Base-by-base conservation (phyloP, 1,284 basidiomycete species). In the Ustilago esculenta region DNA sequence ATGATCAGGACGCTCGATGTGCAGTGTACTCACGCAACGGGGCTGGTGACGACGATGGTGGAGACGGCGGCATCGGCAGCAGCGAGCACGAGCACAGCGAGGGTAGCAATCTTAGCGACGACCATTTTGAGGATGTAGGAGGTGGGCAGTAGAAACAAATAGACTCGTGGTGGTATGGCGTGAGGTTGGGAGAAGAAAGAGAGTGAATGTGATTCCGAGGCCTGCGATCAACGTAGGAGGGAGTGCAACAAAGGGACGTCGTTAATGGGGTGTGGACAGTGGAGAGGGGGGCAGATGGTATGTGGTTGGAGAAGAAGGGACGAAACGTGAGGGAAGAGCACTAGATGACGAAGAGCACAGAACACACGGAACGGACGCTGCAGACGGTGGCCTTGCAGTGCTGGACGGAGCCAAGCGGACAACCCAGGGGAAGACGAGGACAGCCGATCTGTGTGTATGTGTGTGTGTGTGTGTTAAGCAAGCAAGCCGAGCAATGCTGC, bases 21-120 rank as follows among this genome's bases (percentile, higher is more conserved):
- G 17, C 11, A 25, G 9, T 10, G 25, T 46, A 75, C 72, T 66
- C 42, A 75, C 69, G 66, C 59, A 43, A 76, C 72, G 21, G 74
- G 74, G 34, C 51, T 59, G 50, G 74, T 76, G 61, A 75, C 43
- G 27, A 72, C 65, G 35, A 73, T 43, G 39, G 71, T 72, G 10
- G 73, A 68, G 20, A 73, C 60, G 12, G 50, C 64, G 23, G 58
- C 43, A 32, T 70, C 72, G 32, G 55, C 68, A 32, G 58, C 52
- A 30, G 58, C 51, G 39, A 73, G 65, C 20, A 33, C 60, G 21
- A 74, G 49, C 39, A 63, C 48, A 23, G 55, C 63, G n/a, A 72
- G 49, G 36, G 68, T 48, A 30, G 68, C 36, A 45, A 71, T 40
- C 41, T 66, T 67, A 25, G 50, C 39, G 20, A 53, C 42, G 36